phyloP scores from a whole-genome alignment of 371 early-diverging fungal species.

The Saksenaea vasiformis region DNA sequence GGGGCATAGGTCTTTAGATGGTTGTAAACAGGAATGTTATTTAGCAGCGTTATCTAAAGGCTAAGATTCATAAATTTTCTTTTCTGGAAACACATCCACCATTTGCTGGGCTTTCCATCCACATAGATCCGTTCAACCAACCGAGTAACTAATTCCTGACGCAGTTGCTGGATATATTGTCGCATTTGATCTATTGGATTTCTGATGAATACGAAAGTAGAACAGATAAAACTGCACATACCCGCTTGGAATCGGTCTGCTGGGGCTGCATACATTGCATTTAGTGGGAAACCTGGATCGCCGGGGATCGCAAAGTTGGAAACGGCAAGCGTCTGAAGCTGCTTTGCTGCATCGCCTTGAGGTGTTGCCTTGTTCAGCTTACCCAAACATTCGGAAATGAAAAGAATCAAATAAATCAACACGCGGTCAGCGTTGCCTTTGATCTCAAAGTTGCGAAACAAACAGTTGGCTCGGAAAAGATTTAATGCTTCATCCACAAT shows the following conservation, averaged over 20 bases:
- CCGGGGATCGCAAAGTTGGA: slow-evolving; percentile 92
- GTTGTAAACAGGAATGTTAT: background rate
- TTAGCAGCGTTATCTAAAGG: slow-evolving; percentile 13
- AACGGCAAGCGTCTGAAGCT: slow-evolving; percentile 82
- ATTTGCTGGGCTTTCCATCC: slow-evolving; percentile 87
- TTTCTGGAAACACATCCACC: slow-evolving; percentile 98
- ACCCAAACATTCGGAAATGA: slow-evolving; percentile 85
- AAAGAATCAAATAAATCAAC: slow-evolving; percentile 91
- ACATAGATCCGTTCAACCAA: slow-evolving; percentile 80
- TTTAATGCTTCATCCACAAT: slow-evolving; percentile 92
- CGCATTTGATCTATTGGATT: slow-evolving; percentile 69
- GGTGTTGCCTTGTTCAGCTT: slow-evolving; percentile 66
- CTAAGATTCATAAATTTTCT: slow-evolving; percentile 94
- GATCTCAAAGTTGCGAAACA: slow-evolving; percentile 98
- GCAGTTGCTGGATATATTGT: slow-evolving; percentile 87
- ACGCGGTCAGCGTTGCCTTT: slow-evolving; percentile 92
- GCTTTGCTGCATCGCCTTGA: slow-evolving; percentile 74
- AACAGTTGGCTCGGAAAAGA: slow-evolving; percentile 93
- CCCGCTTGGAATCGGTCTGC: slow-evolving; percentile 76
- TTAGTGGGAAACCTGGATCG: slow-evolving; percentile 90
- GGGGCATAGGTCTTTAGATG: slow-evolving; percentile 17
- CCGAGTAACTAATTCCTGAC: slow-evolving; percentile 85
- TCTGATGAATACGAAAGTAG: background rate
- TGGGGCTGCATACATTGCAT: slow-evolving; percentile 83
- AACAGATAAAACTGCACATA: slow-evolving; percentile 25